Conservation (phyloP, 495 filamentous ascomycete species). For the Penicillium goetzii region DNA sequence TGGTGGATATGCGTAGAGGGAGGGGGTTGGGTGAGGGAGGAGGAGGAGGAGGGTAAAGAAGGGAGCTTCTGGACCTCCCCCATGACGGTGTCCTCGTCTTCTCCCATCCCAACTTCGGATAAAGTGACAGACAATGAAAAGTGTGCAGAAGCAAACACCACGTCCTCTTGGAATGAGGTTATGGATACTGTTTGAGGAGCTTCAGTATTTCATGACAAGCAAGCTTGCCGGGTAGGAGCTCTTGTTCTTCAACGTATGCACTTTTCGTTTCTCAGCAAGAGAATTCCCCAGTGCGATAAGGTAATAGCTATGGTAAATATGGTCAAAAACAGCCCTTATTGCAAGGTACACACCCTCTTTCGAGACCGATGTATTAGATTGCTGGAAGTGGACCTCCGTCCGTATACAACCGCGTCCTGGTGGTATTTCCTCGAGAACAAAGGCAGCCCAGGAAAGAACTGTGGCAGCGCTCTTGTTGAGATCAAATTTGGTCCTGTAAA, state of each 20-base stretch:
- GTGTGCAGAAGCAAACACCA: background rate
- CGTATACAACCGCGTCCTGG: slow-evolving; percentile 18
- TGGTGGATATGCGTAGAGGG: slow-evolving; percentile 23
- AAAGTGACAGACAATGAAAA: slow-evolving; percentile 5
- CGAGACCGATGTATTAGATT: background rate
- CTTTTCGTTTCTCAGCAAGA: background rate
- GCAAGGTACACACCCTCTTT: background rate
- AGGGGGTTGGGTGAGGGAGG: slow-evolving; percentile 21
- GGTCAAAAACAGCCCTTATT: background rate
- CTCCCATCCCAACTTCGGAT: slow-evolving; percentile 32
- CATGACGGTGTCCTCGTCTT: slow-evolving; percentile 50
- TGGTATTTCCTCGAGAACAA: slow-evolving; percentile 16
- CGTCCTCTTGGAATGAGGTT: slow-evolving; percentile 7
- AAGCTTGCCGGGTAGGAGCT: background rate
- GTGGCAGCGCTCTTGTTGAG: background rate
- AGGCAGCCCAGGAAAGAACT: background rate
- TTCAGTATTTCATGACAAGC: slow-evolving; percentile 34
- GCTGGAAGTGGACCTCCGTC: slow-evolving; percentile 1
- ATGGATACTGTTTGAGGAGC: background rate
- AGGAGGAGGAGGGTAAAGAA: slow-evolving; percentile 26
- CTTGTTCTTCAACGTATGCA: slow-evolving; percentile 4
- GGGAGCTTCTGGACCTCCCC: slow-evolving; percentile 33
- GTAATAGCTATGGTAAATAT: background rate
- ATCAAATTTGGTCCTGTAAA: background rate
- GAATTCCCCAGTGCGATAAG: slow-evolving; percentile 9